Evolutionary conservation across 129 eudicot genomes (phyloP), one percentile per base, ranked within the genome.

Genomic region (Pittosporum tobira): DNA sequence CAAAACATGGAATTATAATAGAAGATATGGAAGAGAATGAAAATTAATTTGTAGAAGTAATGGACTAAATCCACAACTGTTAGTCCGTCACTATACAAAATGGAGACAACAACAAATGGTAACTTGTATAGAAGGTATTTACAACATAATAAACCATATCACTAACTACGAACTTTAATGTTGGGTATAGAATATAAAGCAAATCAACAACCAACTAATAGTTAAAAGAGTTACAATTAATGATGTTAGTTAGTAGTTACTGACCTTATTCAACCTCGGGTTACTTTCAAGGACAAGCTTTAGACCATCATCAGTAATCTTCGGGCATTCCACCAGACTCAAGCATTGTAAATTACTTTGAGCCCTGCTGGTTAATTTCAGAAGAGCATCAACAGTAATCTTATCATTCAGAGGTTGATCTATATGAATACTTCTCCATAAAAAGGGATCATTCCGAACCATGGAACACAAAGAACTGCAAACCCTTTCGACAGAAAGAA

Each of bases 251-350:
- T 51, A 44, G 40, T 15, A 37, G 19, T 2, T 51, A 44, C 81
- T 69, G 38, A 87, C 99, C 96, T 93, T 93, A 51, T 74, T 87
- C 63, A 87, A 47, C 48, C 55, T 79, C n/a, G 74, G 84, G 53
- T 84, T 87, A 15, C 55, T 51, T 45, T 76, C 80, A 16, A 84
- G 81, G 2, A 87, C 77, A 2, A 71, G 88, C 75, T 65, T 78
- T 64, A 87, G 58, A 59, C 88, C 94, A 51, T 74, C 85, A 59
- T 83, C 94, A 1, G 99, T 93, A 57, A 93, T 72, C 77, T 69
- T 69, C 0, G 79, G 69, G 78, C 99, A 93, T 69, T 84, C 83
- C 71, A 79, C 81, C 44, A 93, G 68, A 67, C 88, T 73, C 77
- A 93, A 68, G 74, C 82, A 81, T 36, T 76, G 87, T 19, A 93